Evolutionary conservation across 2,329 filamentous ascomycete species (phyloP).

Genomic region (Blastomyces parvus): DNA sequence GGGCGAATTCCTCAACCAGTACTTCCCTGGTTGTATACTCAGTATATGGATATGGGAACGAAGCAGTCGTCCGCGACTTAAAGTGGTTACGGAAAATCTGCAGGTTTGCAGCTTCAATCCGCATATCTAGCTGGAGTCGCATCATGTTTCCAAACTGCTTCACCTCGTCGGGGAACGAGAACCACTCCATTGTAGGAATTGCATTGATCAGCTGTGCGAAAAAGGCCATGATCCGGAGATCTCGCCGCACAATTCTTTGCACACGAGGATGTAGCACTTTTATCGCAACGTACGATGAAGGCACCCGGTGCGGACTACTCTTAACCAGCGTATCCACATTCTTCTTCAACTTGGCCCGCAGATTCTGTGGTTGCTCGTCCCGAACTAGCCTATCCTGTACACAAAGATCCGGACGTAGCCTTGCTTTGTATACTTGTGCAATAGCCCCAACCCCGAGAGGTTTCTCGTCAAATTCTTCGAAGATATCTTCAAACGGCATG

Average conservation of each 20-base stretch:
- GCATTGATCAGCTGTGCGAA: conserved; percentile 76
- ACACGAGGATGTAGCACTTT: conserved; percentile 92
- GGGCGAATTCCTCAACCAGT: conserved; percentile 88
- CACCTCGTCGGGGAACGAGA: conserved; percentile 91
- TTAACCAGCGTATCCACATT: conserved; percentile 83
- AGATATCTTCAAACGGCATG: conserved; percentile 76
- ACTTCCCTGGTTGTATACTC: conserved; percentile 90
- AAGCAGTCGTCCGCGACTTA: conserved; percentile 78
- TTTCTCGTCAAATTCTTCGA: conserved; percentile 84
- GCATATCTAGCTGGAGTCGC: conserved; percentile 88
- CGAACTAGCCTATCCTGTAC: conserved; percentile 51
- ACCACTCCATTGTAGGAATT: conserved; percentile 92
- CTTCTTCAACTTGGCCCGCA: conserved; percentile 62
- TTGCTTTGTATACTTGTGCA: conserved; percentile 95
- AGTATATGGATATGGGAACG: conserved; percentile 89
- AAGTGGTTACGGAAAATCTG: conserved; percentile 82
- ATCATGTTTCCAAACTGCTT: conserved; percentile 96
- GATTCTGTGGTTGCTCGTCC: conserved; percentile 42
- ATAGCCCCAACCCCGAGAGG: conserved; percentile 92
- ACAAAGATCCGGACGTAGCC: conserved; percentile 69
- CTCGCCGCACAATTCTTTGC: conserved; percentile 79
- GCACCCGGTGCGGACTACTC: conserved; percentile 71
- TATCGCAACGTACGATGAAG: conserved; percentile 85
- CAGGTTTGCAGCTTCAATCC: conserved; percentile 88
- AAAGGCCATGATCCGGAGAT: conserved; percentile 86